Base-by-base conservation (phyloP, 371 early-diverging fungal species). In the Nematocida displodere region DNA sequence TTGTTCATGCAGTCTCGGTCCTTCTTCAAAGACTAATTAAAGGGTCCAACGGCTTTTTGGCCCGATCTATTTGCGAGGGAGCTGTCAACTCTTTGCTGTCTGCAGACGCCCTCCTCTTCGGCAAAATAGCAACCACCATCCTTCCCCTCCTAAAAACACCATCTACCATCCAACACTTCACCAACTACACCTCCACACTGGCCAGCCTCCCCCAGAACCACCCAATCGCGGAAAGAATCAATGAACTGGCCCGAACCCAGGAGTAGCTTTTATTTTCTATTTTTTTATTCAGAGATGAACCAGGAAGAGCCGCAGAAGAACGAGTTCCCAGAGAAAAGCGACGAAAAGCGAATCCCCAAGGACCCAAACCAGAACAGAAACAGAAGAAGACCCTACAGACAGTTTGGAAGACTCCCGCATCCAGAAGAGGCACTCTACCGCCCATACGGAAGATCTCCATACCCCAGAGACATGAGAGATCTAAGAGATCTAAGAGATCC, bases 251-350 rank as follows among this genome's bases (percentile, higher is more conserved):
- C n/a, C n/a, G n/a, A n/a, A n/a, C n/a, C n/a, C n/a, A n/a, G n/a
- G n/a, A n/a, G n/a, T n/a, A n/a, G n/a, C n/a, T 59, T 62, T 39
- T 61, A 71, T 71, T 61, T 71, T 71, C 39, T 11, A n/a, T 61
- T 71, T 71, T 67, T 71, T 71, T 24, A 20, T 36, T 62, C 8
- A 37, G 36, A 2, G 40, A 62, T 71, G 63, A 61, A 58, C 17
- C 62, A 33, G 61, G 33, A 48, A 39, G 48, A 55, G 24, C 37
- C 28, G 55, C 37, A 8, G 29, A 5, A 53, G 11, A 42, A 31
- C 63, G 17, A 17, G 34, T 28, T n/a, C 40, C 13, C 62, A 50
- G 62, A 50, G 7, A 36, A n/a, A 49, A 46, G 24, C 39, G 58
- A 47, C 22, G 62, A 33, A 26, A 42, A 48, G 37, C 11, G 29